phyloP scores from a whole-genome alignment of 1,139 yeast genomes.

The Zygoascus meyerae region DNA sequence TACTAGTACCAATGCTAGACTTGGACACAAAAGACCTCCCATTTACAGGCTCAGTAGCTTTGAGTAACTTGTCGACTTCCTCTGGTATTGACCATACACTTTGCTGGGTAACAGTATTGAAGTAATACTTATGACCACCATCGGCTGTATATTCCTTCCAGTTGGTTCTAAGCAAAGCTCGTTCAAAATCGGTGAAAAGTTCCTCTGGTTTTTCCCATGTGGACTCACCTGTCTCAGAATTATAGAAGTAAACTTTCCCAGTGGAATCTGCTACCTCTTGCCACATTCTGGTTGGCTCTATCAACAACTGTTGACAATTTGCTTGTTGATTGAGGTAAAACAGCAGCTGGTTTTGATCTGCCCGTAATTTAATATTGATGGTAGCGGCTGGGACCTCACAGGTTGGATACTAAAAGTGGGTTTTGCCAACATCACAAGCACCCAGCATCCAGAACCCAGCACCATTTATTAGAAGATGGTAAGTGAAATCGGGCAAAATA shows the following conservation, averaged over 20 bases:
- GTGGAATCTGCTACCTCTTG: conserved; percentile 56
- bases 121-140: conserved; percentile 69
- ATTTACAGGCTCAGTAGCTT: background rate
- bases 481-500: background rate
- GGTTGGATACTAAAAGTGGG: too few relatives aligned
- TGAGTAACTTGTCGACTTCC: conserved; percentile 27
- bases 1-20: background rate
- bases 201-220: conserved; percentile 78
- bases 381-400: too few relatives aligned
- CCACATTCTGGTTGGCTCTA: conserved; percentile 41
- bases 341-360: too few relatives aligned
- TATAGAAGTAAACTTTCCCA: conserved; percentile 69
- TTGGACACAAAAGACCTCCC: background rate
- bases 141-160: conserved; percentile 66
- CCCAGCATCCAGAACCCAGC: background rate
- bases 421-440: background rate
- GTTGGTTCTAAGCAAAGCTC: conserved; percentile 35
- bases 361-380: too few relatives aligned
- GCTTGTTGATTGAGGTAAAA: too few relatives aligned
- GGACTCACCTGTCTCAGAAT: conserved; percentile 59
- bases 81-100: conserved; percentile 79
- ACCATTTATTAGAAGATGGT: background rate
- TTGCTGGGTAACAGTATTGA: conserved; percentile 56
- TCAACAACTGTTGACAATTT: too few relatives aligned
- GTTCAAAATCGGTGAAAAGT: conserved; percentile 33